Percentiles rank a stretch among this genome's conserved stretches.
phyloP scores from a whole-genome alignment of 208 protist species.

The Leishmania guyanensis region DNA sequence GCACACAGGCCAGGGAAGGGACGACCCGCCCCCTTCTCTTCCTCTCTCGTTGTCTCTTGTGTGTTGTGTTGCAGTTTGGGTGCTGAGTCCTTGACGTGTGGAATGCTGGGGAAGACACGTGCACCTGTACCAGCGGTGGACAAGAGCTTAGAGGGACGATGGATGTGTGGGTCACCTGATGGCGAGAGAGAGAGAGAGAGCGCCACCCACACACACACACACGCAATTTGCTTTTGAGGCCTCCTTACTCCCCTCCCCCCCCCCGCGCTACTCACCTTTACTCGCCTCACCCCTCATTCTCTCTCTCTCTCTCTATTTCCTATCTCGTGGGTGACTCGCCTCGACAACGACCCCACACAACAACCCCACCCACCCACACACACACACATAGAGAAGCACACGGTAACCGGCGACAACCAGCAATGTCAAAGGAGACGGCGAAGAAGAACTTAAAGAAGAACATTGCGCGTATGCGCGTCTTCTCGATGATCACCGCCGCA shows the following conservation, averaged over 20 bases:
- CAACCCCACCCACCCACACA: slow-evolving; percentile 1
- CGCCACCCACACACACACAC: not conserved
- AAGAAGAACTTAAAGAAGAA: slow-evolving; percentile 85
- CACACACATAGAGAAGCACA: not conserved
- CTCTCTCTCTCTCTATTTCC: not conserved
- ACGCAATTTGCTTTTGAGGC: too few species aligned
- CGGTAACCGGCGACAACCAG: not conserved
- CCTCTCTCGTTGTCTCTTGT: too few species aligned
- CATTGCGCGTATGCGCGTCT: slow-evolving; percentile 66
- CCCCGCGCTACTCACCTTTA: not conserved
- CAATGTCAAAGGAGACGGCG: slow-evolving; percentile 88
- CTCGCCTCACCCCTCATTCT: not conserved
- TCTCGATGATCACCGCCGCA: slow-evolving; percentile 58
- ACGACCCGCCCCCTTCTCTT: too few species aligned
- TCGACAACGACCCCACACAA: not conserved
- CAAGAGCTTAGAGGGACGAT: too few species aligned
- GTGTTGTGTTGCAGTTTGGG: not conserved
- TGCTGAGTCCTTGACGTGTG: not conserved
- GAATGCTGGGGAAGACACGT: too few species aligned
- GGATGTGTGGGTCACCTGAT: too few species aligned
- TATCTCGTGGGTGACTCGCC: not conserved
- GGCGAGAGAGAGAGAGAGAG: not conserved
- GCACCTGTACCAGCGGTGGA: too few species aligned
- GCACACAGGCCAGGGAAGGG: not conserved
- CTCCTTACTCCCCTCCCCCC: not conserved